These are phyloP conservation scores for Mrakia blollopis DNA, from an alignment of 768 basidiomycete species.

Conservation along the genomic window DNA sequence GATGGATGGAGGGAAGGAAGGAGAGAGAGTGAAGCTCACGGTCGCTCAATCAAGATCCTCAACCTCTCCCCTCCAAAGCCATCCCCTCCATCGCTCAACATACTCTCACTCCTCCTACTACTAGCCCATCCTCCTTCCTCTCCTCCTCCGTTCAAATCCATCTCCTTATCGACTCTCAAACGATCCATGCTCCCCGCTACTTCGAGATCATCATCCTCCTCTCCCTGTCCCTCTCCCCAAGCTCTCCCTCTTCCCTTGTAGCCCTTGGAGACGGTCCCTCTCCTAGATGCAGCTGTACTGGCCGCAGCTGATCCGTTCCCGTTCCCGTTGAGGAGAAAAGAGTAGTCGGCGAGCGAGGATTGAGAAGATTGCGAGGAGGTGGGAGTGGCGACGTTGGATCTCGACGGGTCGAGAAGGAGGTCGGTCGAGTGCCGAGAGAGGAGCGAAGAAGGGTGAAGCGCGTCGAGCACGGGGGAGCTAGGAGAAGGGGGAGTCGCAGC, in stretches of 20 bases:
- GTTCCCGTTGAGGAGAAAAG: not conserved
- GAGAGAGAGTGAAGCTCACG: slow-evolving; percentile 19
- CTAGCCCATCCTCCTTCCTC: slow-evolving; percentile 43
- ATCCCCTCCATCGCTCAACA: slow-evolving; percentile 62
- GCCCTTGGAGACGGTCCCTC: slow-evolving; percentile 48
- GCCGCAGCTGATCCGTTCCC: not conserved
- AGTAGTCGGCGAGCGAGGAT: not conserved
- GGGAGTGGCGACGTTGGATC: slow-evolving; percentile 11
- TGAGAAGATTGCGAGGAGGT: not conserved
- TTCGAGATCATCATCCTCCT: slow-evolving; percentile 5
- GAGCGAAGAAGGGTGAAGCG: slow-evolving; percentile 9
- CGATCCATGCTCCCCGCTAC: not conserved
- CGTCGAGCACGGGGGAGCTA: not conserved
- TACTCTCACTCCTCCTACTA: slow-evolving; percentile 56
- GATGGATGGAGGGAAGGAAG: not conserved
- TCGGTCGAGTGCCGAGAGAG: not conserved
- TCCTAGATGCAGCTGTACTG: not conserved
- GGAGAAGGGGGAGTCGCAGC: not conserved
- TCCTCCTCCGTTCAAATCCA: too few relatives aligned
- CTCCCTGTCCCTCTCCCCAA: slow-evolving; percentile 47
- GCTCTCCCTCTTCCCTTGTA: slow-evolving; percentile 65
- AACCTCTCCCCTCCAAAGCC: slow-evolving; percentile 46
- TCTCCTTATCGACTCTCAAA: not conserved
- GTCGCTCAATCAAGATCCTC: slow-evolving; percentile 24
- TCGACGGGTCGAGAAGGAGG: slow-evolving; percentile 1